These are phyloP conservation scores for Aureobasidium sp. DNA, from an alignment of 2,329 filamentous ascomycete species.

Conservation along the genomic window DNA sequence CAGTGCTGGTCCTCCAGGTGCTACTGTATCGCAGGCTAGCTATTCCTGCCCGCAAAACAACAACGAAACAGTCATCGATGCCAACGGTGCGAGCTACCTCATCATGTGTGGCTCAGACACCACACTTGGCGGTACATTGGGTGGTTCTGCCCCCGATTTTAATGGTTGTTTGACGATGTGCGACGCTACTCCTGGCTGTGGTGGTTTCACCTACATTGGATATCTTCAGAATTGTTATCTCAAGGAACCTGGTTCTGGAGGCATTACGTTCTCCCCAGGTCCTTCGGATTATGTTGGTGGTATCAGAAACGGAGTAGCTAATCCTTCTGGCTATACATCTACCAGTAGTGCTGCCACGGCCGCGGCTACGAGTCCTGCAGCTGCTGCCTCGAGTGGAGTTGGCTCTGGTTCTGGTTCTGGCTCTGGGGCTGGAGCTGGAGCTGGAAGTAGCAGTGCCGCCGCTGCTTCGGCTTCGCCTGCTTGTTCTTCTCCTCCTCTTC, in stretches of 20 bases:
- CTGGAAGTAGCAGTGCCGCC: background rate
- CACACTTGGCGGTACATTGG: background rate
- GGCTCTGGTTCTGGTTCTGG: background rate
- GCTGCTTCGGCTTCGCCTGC: background rate
- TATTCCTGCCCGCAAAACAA: constrained; percentile 11
- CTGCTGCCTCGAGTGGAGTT: constrained; percentile 8
- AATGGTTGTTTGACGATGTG: constrained; percentile 21
- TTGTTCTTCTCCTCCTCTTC: constrained; percentile 11
- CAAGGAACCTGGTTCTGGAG: background rate
- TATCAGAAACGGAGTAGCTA: background rate
- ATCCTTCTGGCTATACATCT: background rate
- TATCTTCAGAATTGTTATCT: constrained; percentile 13
- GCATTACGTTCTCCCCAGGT: background rate
- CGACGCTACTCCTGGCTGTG: constrained; percentile 18
- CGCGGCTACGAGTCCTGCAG: background rate
- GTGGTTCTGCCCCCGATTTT: background rate
- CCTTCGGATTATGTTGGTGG: background rate
- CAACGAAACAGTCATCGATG: background rate
- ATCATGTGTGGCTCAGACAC: constrained; percentile 2
- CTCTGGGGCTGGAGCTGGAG: background rate
- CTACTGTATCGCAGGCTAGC: background rate
- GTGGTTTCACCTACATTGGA: constrained; percentile 19
- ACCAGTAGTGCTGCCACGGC: background rate
- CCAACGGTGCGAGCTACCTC: constrained; percentile 5
- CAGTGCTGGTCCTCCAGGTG: background rate